Conservation (phyloP, 2,329 filamentous ascomycete species). For the Trichoderma sp. region DNA sequence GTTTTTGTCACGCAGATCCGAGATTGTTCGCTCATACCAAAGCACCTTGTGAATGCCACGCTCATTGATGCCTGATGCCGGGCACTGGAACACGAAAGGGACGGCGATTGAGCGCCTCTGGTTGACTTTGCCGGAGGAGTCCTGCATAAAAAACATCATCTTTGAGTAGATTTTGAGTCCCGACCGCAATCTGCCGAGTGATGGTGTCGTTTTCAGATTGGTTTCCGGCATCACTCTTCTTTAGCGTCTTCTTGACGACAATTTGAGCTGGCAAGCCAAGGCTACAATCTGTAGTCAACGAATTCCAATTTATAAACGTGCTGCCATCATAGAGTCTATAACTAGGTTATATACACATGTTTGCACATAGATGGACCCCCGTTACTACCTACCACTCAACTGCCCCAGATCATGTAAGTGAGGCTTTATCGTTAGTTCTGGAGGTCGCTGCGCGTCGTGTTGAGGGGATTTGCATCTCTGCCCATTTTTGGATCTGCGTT, state of each 20-base stretch:
- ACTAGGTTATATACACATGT: not conserved
- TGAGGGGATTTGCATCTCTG: constrained; percentile 8
- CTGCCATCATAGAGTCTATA: not conserved
- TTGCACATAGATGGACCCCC: not conserved
- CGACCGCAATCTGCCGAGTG: constrained; percentile 46
- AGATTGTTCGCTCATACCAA: constrained; percentile 59
- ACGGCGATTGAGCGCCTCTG: constrained; percentile 55
- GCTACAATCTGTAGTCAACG: not conserved
- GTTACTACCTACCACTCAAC: not conserved
- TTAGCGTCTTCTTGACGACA: constrained; percentile 26
- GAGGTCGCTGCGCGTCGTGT: not conserved
- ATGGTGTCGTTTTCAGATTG: constrained; percentile 36
- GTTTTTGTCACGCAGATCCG: constrained; percentile 45
- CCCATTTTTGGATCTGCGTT: not conserved
- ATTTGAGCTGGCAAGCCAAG: constrained; percentile 47
- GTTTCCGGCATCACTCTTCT: constrained; percentile 28
- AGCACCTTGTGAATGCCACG: constrained; percentile 62
- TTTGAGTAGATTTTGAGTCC: constrained; percentile 46
- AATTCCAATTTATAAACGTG: not conserved
- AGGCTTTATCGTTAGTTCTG: not conserved
- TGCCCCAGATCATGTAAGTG: not conserved
- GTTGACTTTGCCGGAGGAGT: constrained; percentile 28
- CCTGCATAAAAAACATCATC: constrained; percentile 41
- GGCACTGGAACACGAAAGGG: constrained; percentile 63
- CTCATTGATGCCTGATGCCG: constrained; percentile 60